Evolutionary conservation across 441 rosid species (phyloP).

Genomic region (Adansonia grandidieri): DNA sequence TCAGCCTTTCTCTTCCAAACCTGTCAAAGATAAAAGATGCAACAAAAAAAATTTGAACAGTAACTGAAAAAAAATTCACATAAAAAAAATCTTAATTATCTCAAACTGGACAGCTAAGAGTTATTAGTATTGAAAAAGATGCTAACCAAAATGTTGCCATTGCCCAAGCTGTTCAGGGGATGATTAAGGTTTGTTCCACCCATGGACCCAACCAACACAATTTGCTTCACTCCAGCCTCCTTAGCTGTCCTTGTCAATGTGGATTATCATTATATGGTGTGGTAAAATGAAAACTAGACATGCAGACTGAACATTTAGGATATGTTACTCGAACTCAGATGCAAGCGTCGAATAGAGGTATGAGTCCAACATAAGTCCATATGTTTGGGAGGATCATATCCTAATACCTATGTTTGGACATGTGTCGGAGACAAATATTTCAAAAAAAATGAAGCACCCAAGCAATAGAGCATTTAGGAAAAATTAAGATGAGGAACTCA

Average conservation of each 20-base stretch:
- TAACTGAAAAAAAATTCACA: not conserved
- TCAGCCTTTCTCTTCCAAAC: constrained; percentile 99
- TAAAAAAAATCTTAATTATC: not conserved
- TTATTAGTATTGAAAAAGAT: constrained; percentile 8
- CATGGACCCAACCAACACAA: constrained; percentile 95
- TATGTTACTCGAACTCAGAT: no score
- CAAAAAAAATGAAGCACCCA: no score
- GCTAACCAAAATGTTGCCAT: constrained; percentile 90
- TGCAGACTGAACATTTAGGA: constrained; percentile 1
- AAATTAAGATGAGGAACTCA: constrained; percentile 32
- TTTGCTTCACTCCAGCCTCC: constrained; percentile 91
- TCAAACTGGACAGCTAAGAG: constrained; percentile 9
- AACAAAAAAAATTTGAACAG: not conserved
- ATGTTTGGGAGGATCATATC: no score
- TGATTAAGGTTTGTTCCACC: constrained; percentile 87
- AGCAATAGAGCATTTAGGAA: not conserved
- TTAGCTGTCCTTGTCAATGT: constrained; percentile 59
- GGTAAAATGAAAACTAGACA: constrained; percentile 23
- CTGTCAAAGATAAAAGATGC: constrained; percentile 38
- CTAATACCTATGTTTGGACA: no score
- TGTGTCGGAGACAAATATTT: no score
- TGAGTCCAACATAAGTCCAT: no score
- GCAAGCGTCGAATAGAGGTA: no score
- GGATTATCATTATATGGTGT: constrained; percentile 19
- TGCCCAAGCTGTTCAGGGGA: constrained; percentile 88